Evolutionary conservation across 768 basidiomycete species (phyloP).

Genomic region (Lactarius sp.): DNA sequence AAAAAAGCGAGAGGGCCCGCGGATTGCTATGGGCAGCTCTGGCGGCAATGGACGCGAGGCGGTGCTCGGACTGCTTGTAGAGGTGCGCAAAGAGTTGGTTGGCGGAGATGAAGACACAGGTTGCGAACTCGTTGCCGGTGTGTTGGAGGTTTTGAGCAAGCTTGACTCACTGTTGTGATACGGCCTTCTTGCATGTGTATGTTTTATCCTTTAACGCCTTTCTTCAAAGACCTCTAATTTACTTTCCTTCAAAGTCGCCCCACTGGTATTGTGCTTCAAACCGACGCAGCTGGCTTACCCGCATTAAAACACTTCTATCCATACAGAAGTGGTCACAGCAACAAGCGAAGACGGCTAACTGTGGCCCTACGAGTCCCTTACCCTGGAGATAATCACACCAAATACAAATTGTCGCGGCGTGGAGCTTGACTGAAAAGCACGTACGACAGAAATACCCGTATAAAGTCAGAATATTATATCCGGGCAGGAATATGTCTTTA

Average conservation of each 20-base stretch:
- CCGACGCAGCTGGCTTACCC: neutral
- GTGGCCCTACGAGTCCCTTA: neutral
- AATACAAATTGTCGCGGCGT: neutral
- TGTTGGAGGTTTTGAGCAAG: conserved; percentile 88
- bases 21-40: conserved; percentile 53
- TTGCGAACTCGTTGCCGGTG: conserved; percentile 89
- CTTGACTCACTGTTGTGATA: conserved; percentile 77
- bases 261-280: neutral
- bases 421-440: neutral
- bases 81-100: conserved; percentile 66
- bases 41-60: conserved; percentile 54
- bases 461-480: neutral
- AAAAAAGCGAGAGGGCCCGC: conserved; percentile 36
- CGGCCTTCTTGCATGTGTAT: conserved; percentile 10
- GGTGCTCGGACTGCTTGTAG: conserved; percentile 67
- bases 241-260: neutral
- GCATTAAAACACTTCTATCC: neutral
- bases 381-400: neutral
- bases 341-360: neutral
- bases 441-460: neutral
- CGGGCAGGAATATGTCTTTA: no score
- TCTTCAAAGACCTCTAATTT: conserved; percentile 9
- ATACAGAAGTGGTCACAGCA: neutral
- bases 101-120: conserved; percentile 70
- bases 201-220: conserved; percentile 9